Percentiles rank a stretch among this genome's conserved stretches.
phyloP scores from a whole-genome alignment of 2,329 filamentous ascomycete species.

The Aureobasidium subglaciale region DNA sequence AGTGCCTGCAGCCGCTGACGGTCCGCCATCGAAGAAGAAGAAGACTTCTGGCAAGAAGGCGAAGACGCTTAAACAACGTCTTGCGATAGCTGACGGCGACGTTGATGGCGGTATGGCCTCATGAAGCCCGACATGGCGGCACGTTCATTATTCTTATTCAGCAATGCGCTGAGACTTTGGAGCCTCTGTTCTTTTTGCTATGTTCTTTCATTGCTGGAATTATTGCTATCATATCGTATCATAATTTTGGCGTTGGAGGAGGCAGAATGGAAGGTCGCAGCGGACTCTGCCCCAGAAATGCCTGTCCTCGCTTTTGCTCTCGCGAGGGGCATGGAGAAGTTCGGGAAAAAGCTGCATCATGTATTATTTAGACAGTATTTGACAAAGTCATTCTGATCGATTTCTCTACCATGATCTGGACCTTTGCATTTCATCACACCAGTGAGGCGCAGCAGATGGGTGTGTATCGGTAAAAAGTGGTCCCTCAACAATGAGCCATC shows the following conservation, averaged over 20 bases:
- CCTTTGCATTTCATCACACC: too few species aligned
- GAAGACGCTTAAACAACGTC: constrained; percentile 44
- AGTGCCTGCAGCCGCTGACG: constrained; percentile 45
- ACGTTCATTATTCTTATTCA: background rate
- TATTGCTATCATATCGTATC: background rate
- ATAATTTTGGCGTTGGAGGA: background rate
- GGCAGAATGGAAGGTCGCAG: background rate
- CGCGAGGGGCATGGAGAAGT: background rate
- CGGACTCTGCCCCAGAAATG: background rate
- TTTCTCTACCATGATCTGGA: background rate
- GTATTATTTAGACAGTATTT: background rate
- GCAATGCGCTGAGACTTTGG: background rate
- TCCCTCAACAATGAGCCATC: background rate
- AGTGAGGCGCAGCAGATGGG: constrained; percentile 1
- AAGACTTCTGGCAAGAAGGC: constrained; percentile 47
- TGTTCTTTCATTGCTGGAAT: background rate
- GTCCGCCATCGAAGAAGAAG: constrained; percentile 48
- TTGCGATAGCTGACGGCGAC: constrained; percentile 42
- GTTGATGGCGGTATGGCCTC: constrained; percentile 17
- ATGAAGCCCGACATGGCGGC: background rate
- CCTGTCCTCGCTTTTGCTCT: background rate
- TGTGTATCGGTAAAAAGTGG: background rate
- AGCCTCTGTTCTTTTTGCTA: background rate
- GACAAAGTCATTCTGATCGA: background rate
- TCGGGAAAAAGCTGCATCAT: background rate